Evolutionary conservation across 2,329 filamentous ascomycete species (phyloP).

Genomic region (Moelleriella libera): DNA sequence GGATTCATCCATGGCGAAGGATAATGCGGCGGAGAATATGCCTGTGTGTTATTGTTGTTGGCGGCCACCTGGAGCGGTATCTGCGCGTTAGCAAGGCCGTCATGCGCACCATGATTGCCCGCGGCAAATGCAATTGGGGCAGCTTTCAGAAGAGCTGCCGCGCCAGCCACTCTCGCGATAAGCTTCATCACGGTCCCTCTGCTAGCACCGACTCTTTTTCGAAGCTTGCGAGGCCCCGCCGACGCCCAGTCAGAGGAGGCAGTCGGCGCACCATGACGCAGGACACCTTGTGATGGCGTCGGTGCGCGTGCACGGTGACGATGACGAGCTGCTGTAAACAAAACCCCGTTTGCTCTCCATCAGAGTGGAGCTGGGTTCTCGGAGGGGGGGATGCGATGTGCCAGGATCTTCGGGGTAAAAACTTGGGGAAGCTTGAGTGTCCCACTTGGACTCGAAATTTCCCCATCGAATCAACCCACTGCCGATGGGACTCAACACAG

Average conservation of each 20-base stretch:
- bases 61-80: constrained; percentile 7
- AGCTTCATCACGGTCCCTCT: background rate
- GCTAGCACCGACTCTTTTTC: background rate
- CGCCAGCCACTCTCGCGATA: background rate
- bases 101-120: background rate
- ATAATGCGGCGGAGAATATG: constrained; percentile 49
- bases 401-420: background rate
- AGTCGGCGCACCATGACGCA: background rate
- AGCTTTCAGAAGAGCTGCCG: background rate
- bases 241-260: too few relatives aligned
- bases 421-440: background rate
- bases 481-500: background rate
- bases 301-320: background rate
- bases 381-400: background rate
- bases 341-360: background rate
- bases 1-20: constrained; percentile 81
- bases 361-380: too few relatives aligned
- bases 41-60: constrained; percentile 11
- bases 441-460: background rate
- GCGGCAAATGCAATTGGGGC: background rate
- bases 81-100: constrained; percentile 9
- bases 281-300: background rate
- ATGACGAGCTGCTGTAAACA: background rate
- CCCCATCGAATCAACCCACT: background rate
- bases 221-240: too few relatives aligned